These are phyloP conservation scores for Backusella macrospora DNA, from an alignment of 192 early-diverging fungal species.

Conservation along the genomic window DNA sequence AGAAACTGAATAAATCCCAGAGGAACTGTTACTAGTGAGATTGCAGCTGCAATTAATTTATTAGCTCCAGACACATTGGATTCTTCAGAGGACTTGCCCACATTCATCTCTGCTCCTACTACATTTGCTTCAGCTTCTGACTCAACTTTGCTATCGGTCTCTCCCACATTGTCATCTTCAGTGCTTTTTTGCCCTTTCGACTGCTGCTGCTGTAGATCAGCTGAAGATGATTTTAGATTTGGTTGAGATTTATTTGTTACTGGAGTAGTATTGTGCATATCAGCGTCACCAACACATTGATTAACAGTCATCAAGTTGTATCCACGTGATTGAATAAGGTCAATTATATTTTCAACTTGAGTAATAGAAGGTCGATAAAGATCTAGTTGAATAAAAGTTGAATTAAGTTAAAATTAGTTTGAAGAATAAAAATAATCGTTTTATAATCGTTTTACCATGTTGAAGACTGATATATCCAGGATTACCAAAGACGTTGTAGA, in stretches of 20 bases:
- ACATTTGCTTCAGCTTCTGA: background rate
- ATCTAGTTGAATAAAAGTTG: conserved; percentile 15
- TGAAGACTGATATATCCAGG: conserved; percentile 41
- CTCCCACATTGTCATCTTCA: background rate
- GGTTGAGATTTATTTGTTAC: background rate
- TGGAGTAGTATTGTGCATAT: background rate
- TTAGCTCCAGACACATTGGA: background rate
- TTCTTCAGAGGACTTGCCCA: background rate
- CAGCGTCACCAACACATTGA: conserved; percentile 26
- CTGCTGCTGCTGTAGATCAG: background rate
- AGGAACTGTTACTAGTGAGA: background rate
- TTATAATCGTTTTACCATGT: conserved; percentile 31
- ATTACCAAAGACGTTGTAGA: conserved; percentile 25
- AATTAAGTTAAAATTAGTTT: background rate
- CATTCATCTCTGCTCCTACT: background rate
- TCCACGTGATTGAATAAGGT: background rate
- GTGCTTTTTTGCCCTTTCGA: background rate
- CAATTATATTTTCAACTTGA: conserved; percentile 24
- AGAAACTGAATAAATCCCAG: background rate
- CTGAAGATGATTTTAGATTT: background rate
- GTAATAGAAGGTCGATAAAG: conserved; percentile 27
- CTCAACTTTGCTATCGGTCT: background rate
- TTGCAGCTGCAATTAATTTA: background rate
- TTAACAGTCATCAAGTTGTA: conserved; percentile 24
- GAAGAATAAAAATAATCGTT: background rate